phyloP scores from a whole-genome alignment of 495 filamentous ascomycete genomes.

The Ramalina peruviana region DNA sequence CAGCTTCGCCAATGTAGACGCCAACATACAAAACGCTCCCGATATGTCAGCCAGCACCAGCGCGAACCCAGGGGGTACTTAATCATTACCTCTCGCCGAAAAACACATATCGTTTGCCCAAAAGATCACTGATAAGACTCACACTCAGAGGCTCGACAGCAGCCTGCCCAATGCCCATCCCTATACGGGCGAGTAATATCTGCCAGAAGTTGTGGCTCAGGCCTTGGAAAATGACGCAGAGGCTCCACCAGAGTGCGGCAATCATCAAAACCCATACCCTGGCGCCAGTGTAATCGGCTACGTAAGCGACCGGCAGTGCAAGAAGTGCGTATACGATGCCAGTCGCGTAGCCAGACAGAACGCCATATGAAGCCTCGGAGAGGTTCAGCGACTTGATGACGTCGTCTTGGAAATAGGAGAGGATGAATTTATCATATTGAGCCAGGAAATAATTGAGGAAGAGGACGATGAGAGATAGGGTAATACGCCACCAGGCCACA shows the following conservation, averaged over 20 bases:
- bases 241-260: conserved; percentile 20
- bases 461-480: conserved; percentile 15
- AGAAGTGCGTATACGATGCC: conserved; percentile 22
- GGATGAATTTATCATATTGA: conserved; percentile 26
- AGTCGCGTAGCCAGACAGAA: conserved; percentile 23
- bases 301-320: conserved; percentile 18
- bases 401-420: conserved; percentile 20
- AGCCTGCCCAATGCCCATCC: conserved; percentile 20
- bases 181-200: conserved; percentile 21
- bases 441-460: conserved; percentile 25
- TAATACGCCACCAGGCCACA: conserved; percentile 8
- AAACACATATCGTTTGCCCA: conserved; percentile 19
- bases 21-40: conserved; percentile 19
- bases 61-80: background rate
- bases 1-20: conserved; percentile 22
- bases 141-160: conserved; percentile 21
- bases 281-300: conserved; percentile 17
- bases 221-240: conserved; percentile 22
- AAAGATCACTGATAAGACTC: conserved; percentile 22
- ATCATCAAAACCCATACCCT: conserved; percentile 19
- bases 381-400: conserved; percentile 15
- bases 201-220: conserved; percentile 20
- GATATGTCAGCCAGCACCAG: background rate
- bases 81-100: conserved; percentile 14
- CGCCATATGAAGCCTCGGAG: conserved; percentile 11